Evolutionary conservation across 2,329 filamentous ascomycete genomes (phyloP).

Genomic region (Didymella exigua): DNA sequence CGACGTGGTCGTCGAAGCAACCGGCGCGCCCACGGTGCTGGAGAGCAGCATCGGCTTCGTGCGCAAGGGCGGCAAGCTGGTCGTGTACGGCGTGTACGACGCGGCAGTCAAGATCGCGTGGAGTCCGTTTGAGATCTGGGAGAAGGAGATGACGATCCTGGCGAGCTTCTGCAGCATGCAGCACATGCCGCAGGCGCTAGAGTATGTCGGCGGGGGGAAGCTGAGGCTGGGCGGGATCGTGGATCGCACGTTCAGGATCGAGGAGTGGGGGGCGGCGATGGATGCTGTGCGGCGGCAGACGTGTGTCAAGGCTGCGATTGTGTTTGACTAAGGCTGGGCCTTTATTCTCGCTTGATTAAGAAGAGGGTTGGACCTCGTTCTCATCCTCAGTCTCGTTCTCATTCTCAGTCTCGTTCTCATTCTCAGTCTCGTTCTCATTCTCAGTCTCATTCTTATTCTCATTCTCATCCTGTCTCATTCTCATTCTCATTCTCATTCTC

Average conservation of each 20-base stretch:
- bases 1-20: slow-evolving; percentile 74
- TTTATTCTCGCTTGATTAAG: no score
- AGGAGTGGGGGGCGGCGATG: slow-evolving; percentile 73
- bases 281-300: slow-evolving; percentile 74
- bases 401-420: no score
- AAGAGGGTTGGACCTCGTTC: no score
- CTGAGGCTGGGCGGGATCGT: slow-evolving; percentile 71
- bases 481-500: no score
- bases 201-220: slow-evolving; percentile 62
- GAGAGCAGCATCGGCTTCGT: slow-evolving; percentile 75
- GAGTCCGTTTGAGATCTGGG: slow-evolving; percentile 73
- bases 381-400: no score
- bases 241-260: slow-evolving; percentile 74
- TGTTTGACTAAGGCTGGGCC: slow-evolving; percentile 64
- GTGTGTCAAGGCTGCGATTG: slow-evolving; percentile 76
- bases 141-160: slow-evolving; percentile 72
- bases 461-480: no score
- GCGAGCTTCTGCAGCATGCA: slow-evolving; percentile 72
- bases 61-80: slow-evolving; percentile 71
- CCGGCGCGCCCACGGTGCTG: slow-evolving; percentile 70
- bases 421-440: no score
- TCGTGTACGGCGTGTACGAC: slow-evolving; percentile 74
- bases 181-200: slow-evolving; percentile 34
- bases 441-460: no score
- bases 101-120: slow-evolving; percentile 67